A percentile compares a stretch with the other conserved stretches of the same genome.
Conservation (phyloP, 768 basidiomycete genomes). For the Xerocomellus chrysenteron region DNA sequence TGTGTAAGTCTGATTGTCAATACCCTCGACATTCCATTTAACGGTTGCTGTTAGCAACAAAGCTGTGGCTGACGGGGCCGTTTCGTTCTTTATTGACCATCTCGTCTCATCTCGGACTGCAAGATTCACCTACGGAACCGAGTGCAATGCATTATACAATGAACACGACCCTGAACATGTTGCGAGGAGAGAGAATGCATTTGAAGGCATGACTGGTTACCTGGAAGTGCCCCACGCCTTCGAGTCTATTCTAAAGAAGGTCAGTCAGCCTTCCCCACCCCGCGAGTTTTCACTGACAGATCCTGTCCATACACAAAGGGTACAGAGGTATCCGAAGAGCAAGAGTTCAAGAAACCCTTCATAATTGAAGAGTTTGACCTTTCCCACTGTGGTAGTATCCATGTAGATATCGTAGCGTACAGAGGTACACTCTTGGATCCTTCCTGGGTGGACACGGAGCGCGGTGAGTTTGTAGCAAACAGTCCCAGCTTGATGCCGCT, state of each 20-base stretch:
- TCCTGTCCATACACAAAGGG: background rate
- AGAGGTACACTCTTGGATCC: slow-evolving; percentile 6
- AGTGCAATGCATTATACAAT: slow-evolving; percentile 12
- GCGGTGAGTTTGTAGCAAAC: slow-evolving; percentile 1
- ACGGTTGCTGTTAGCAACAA: slow-evolving; percentile 6
- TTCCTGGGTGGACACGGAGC: slow-evolving; percentile 7
- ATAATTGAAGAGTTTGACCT: slow-evolving; percentile 15
- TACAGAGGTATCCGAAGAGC: slow-evolving; percentile 11
- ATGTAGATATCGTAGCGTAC: slow-evolving; percentile 16
- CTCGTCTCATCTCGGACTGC: slow-evolving; percentile 11
- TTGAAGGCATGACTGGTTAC: slow-evolving; percentile 9
- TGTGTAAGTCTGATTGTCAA: slow-evolving; percentile 6
- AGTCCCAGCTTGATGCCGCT: background rate
- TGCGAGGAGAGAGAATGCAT: slow-evolving; percentile 1
- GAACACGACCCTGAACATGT: slow-evolving; percentile 10
- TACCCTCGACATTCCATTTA: too few relatives aligned
- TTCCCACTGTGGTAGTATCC: slow-evolving; percentile 11
- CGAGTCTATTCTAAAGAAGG: slow-evolving; percentile 12
- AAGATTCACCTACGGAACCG: slow-evolving; percentile 14
- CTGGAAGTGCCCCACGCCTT: slow-evolving; percentile 11
- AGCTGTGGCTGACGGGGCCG: slow-evolving; percentile 16
- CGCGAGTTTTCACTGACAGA: background rate
- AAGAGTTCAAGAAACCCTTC: slow-evolving; percentile 17
- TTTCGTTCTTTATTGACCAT: slow-evolving; percentile 11
- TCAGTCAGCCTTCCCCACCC: background rate